These are phyloP conservation scores for Musa acuminata DNA, from an alignment of 176 grass and related monocot species.

Conservation along the genomic window DNA sequence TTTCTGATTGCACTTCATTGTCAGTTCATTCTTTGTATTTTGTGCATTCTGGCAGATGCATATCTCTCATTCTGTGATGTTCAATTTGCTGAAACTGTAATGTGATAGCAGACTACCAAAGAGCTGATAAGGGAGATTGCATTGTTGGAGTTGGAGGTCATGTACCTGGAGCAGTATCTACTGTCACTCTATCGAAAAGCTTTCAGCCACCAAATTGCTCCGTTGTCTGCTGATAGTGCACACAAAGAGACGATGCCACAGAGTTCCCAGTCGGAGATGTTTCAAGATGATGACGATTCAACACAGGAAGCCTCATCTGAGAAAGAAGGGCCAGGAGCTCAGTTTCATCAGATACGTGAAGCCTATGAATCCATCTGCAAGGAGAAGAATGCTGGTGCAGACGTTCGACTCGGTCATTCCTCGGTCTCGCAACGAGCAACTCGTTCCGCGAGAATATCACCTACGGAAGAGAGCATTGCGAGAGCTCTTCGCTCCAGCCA, in stretches of 20 bases:
- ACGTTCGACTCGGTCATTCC: slow-evolving; percentile 43
- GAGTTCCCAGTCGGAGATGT: slow-evolving; percentile 14
- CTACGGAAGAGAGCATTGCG: slow-evolving; percentile 63
- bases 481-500: slow-evolving; percentile 73
- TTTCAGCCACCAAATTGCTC: slow-evolving; percentile 55
- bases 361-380: slow-evolving; percentile 22
- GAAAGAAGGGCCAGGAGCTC: slow-evolving; percentile 6
- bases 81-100: background rate
- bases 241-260: slow-evolving; percentile 14
- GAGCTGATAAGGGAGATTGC: slow-evolving; percentile 90
- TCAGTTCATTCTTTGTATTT: too few relatives aligned
- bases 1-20: background rate
- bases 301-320: slow-evolving; percentile 22
- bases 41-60: background rate
- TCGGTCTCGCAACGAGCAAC: slow-evolving; percentile 50
- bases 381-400: slow-evolving; percentile 21
- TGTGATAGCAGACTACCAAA: slow-evolving; percentile 43
- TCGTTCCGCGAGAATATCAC: slow-evolving; percentile 64
- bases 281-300: slow-evolving; percentile 20
- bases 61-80: background rate
- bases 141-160: slow-evolving; percentile 82
- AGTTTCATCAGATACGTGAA: slow-evolving; percentile 31
- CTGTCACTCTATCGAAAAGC: slow-evolving; percentile 77
- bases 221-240: slow-evolving; percentile 31
- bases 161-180: slow-evolving; percentile 95